Percentiles rank a stretch among this genome's conserved stretches.
phyloP scores from a whole-genome alignment of 495 filamentous ascomycete genomes.

The Achaetomiella virescens region DNA sequence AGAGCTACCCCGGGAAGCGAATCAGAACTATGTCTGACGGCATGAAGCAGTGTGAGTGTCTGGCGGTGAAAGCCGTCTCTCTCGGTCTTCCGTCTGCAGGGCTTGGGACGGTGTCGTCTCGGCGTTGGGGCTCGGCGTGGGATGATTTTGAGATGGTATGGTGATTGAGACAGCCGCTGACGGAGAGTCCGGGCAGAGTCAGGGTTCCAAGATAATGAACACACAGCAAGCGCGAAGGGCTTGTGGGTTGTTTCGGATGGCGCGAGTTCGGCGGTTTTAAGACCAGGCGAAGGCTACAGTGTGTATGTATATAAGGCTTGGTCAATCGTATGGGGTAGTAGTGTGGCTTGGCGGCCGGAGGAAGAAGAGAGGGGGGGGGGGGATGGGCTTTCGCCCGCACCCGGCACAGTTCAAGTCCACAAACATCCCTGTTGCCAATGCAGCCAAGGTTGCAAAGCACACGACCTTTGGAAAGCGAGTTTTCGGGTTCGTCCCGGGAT shows the following conservation, averaged over 20 bases:
- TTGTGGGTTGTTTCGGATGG: neutral
- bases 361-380: no score
- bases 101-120: neutral
- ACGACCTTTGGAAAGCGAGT: slow-evolving; percentile 5
- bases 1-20: no score
- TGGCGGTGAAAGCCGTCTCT: no score
- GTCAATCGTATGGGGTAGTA: neutral
- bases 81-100: no score
- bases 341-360: no score
- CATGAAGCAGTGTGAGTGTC: no score
- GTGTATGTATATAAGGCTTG: neutral
- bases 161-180: no score
- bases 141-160: neutral
- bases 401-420: neutral
- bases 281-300: neutral
- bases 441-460: slow-evolving; percentile 11
- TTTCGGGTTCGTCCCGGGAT: neutral
- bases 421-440: neutral
- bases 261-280: neutral
- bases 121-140: neutral
- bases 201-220: neutral
- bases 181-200: no score
- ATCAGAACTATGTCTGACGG: no score
- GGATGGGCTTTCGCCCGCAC: neutral
- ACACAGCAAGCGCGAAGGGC: neutral